Percentiles rank a stretch among this genome's conserved stretches.
Evolutionary conservation across 1,284 basidiomycete species (phyloP).

Genomic region (Vanrija sp.): DNA sequence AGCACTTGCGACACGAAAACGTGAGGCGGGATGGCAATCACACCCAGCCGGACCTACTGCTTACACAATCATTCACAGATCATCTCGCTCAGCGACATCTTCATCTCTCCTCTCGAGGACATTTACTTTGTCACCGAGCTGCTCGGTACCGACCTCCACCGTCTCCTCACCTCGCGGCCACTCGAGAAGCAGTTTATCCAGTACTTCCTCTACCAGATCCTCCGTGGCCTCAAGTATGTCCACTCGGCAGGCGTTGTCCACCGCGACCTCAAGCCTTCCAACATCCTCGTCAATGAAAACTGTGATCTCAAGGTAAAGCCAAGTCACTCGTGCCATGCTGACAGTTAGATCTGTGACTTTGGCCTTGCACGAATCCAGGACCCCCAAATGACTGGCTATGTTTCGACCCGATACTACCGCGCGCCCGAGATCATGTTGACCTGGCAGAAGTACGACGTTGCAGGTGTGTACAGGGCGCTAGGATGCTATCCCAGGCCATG

Average conservation of each 20-base stretch:
- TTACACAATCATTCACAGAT: slow-evolving; percentile 58
- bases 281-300: slow-evolving; percentile 99
- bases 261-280: slow-evolving; percentile 98
- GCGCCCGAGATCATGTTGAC: slow-evolving; percentile 99
- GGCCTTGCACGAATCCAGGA: slow-evolving; percentile 86
- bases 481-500: background rate
- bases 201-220: slow-evolving; percentile 98
- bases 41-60: background rate
- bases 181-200: slow-evolving; percentile 99
- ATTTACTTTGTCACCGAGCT: slow-evolving; percentile 99
- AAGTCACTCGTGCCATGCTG: slow-evolving; percentile 46
- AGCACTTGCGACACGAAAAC: slow-evolving; percentile 99
- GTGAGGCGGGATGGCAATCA: slow-evolving; percentile 50
- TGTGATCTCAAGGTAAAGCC: slow-evolving; percentile 73
- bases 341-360: slow-evolving; percentile 87
- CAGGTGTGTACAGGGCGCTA: slow-evolving; percentile 53
- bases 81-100: slow-evolving; percentile 97
- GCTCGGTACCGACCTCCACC: slow-evolving; percentile 94
- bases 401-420: slow-evolving; percentile 97
- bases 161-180: slow-evolving; percentile 90
- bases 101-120: slow-evolving; percentile 97
- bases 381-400: slow-evolving; percentile 99
- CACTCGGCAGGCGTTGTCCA: slow-evolving; percentile 99
- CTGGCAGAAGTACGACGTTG: slow-evolving; percentile 99
- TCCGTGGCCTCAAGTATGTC: slow-evolving; percentile 97